Evolutionary conservation across 2,329 filamentous ascomycete species (phyloP).

Genomic region (Cladosporium phlei): DNA sequence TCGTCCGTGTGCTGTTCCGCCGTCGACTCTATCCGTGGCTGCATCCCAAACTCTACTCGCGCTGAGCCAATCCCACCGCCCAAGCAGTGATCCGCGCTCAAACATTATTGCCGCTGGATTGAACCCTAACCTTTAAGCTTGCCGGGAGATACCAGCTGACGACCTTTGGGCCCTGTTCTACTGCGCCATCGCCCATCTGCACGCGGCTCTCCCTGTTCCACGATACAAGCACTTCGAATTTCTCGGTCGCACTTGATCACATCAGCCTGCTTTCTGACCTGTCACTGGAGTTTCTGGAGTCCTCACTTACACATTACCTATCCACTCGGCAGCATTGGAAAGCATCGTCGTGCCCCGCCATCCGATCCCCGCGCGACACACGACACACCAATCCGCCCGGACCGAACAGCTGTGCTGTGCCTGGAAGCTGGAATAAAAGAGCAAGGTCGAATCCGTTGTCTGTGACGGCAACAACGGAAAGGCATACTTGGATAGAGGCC

Average conservation of each 20-base stretch:
- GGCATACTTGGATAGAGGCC: background rate
- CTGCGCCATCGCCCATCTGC: slow-evolving; percentile 4
- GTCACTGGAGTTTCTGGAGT: slow-evolving; percentile 6
- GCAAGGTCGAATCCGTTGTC: slow-evolving; percentile 3
- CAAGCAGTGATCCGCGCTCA: slow-evolving; percentile 11
- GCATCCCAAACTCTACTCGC: slow-evolving; percentile 12
- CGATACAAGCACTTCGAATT: slow-evolving; percentile 4
- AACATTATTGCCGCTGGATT: slow-evolving; percentile 9
- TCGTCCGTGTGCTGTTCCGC: too few relatives aligned
- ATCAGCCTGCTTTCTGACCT: background rate
- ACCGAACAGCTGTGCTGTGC: too few relatives aligned
- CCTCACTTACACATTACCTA: background rate
- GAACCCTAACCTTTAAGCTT: slow-evolving; percentile 11
- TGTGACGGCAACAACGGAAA: background rate
- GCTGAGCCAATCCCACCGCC: slow-evolving; percentile 12
- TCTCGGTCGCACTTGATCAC: slow-evolving; percentile 3
- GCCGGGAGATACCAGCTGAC: slow-evolving; percentile 13
- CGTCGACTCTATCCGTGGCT: slow-evolving; percentile 9
- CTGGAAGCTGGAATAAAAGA: too few relatives aligned
- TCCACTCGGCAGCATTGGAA: too few relatives aligned
- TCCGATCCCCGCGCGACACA: too few relatives aligned
- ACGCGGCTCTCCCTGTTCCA: slow-evolving; percentile 11
- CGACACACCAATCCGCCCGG: too few relatives aligned
- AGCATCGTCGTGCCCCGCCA: background rate
- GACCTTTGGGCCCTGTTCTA: slow-evolving; percentile 13